phyloP scores from a whole-genome alignment of 768 basidiomycete species.

The Hemileccinum rubropunctum region DNA sequence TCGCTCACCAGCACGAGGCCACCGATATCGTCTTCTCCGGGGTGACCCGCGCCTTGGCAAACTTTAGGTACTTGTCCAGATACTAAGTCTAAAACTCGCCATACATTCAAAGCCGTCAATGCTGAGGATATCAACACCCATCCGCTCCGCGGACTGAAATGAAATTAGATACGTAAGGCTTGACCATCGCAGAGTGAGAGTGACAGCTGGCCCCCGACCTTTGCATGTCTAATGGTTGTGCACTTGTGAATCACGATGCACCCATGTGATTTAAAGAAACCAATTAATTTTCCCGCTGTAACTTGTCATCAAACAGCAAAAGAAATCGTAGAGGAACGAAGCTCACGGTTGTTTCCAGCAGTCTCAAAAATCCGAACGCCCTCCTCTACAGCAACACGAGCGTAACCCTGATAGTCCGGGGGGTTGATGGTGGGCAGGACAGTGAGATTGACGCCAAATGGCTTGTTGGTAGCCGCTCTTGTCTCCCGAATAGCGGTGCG shows the following conservation, averaged over 20 bases:
- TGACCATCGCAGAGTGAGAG: conserved; percentile 25
- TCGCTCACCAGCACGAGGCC: conserved; percentile 70
- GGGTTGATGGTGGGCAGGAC: conserved; percentile 87
- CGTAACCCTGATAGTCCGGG: conserved; percentile 86
- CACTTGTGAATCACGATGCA: conserved; percentile 90
- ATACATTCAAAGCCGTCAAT: conserved; percentile 92
- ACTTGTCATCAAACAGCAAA: background rate
- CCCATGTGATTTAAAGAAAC: conserved; percentile 73
- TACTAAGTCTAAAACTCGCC: conserved; percentile 16
- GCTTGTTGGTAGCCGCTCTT: conserved; percentile 61
- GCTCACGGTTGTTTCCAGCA: conserved; percentile 85
- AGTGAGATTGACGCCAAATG: conserved; percentile 85
- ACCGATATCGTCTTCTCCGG: conserved; percentile 92
- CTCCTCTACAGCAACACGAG: conserved; percentile 79
- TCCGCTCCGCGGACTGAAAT: conserved; percentile 56
- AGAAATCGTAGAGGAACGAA: background rate
- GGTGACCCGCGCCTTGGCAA: conserved; percentile 81
- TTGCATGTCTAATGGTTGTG: conserved; percentile 81
- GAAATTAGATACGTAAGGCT: background rate
- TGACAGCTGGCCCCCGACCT: conserved; percentile 40
- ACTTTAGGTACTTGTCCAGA: conserved; percentile 3
- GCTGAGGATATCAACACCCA: conserved; percentile 84
- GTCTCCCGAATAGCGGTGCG: conserved; percentile 80
- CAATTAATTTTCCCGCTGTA: conserved; percentile 72
- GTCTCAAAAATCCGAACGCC: conserved; percentile 91